Percentiles rank a stretch among this genome's conserved stretches.
phyloP scores from a whole-genome alignment of 768 basidiomycete species.

The Mycena polygramma region DNA sequence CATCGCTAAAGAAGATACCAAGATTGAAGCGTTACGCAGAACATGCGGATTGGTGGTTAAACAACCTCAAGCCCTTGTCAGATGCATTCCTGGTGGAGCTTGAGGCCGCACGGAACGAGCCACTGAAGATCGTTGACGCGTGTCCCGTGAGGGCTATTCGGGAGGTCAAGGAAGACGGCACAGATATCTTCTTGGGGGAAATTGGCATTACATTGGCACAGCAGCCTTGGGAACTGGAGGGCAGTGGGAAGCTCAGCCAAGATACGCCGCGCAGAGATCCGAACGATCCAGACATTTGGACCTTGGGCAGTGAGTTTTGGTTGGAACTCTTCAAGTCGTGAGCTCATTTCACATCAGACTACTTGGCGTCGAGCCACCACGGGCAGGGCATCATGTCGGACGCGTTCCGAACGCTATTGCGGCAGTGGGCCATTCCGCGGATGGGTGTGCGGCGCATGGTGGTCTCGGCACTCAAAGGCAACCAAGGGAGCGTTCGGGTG shows the following conservation, averaged over 20 bases:
- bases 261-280: conserved; percentile 41
- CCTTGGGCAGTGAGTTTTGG: conserved; percentile 63
- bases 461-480: conserved; percentile 62
- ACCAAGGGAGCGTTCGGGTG: conserved; percentile 72
- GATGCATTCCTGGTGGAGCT: conserved; percentile 45
- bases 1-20: neutral
- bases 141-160: conserved; percentile 67
- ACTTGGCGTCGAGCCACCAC: conserved; percentile 71
- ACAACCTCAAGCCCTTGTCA: conserved; percentile 42
- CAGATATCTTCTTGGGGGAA: conserved; percentile 67
- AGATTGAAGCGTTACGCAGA: conserved; percentile 43
- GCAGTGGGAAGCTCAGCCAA: conserved; percentile 58
- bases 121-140: conserved; percentile 51
- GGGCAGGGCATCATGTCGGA: conserved; percentile 82
- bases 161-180: conserved; percentile 69
- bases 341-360: conserved; percentile 57
- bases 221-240: conserved; percentile 47
- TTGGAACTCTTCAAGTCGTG: neutral
- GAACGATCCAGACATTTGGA: conserved; percentile 73
- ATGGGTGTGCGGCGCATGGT: conserved; percentile 69
- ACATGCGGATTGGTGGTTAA: conserved; percentile 49
- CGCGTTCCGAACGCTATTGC: conserved; percentile 65
- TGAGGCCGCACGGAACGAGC: conserved; percentile 31
- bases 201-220: conserved; percentile 48
- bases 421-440: conserved; percentile 73